These are phyloP conservation scores for Phaeosphaeria sp. DNA, from an alignment of 2,329 filamentous ascomycete genomes.

Conservation along the genomic window DNA sequence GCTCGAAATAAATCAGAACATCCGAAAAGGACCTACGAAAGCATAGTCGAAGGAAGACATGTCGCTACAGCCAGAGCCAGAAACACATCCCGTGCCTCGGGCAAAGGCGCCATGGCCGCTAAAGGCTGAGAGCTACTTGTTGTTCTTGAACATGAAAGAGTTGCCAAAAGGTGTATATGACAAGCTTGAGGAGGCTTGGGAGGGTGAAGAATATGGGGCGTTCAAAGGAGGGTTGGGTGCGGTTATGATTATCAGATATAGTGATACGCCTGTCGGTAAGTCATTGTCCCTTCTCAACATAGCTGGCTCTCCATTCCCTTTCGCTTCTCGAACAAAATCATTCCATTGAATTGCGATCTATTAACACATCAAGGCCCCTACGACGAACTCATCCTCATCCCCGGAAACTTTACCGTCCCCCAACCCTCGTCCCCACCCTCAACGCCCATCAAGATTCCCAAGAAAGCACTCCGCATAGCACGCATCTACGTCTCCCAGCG, in stretches of 20 bases:
- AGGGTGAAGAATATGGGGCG: conserved; percentile 16
- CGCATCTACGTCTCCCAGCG: conserved; percentile 45
- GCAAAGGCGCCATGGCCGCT: conserved; percentile 34
- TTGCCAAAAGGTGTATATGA: conserved; percentile 37
- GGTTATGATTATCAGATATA: conserved; percentile 39
- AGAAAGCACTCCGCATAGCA: conserved; percentile 36
- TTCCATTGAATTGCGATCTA: neutral
- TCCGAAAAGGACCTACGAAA: neutral
- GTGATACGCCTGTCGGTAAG: conserved; percentile 40
- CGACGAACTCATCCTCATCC: conserved; percentile 42
- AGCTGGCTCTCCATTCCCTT: too few relatives aligned
- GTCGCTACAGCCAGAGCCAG: conserved; percentile 10
- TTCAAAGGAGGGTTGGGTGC: conserved; percentile 37
- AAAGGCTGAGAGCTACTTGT: conserved; percentile 32
- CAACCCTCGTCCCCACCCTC: conserved; percentile 5
- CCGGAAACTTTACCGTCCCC: conserved; percentile 37
- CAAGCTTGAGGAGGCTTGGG: conserved; percentile 27
- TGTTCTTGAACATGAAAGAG: conserved; percentile 29
- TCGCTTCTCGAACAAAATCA: too few relatives aligned
- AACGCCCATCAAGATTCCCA: conserved; percentile 28
- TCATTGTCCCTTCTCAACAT: conserved; percentile 5
- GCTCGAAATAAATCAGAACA: neutral
- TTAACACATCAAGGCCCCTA: conserved; percentile 28
- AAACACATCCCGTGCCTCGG: conserved; percentile 27
- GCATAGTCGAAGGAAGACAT: neutral